Evolutionary conservation across 1,139 yeast genomes (phyloP).

Genomic region (Kurtzmaniella quercitrusa): DNA sequence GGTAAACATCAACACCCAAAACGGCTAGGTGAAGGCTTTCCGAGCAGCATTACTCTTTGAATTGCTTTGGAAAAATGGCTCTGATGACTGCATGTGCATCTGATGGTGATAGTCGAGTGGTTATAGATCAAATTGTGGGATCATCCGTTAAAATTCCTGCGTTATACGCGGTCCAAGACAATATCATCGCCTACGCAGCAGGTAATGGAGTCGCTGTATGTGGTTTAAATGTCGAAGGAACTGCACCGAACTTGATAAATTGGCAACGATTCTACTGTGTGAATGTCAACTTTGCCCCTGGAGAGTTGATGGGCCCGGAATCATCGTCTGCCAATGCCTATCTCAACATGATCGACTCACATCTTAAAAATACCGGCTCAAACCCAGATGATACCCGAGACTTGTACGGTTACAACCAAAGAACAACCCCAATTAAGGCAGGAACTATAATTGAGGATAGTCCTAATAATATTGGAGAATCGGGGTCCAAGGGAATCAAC

Average conservation of each 20-base stretch:
- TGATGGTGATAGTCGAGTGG: not conserved
- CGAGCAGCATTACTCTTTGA: no score
- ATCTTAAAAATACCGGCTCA: constrained; percentile 7
- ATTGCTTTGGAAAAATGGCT: no score
- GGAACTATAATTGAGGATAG: constrained; percentile 3
- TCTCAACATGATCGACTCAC: constrained; percentile 19
- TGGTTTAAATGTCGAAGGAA: constrained; percentile 15
- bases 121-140: constrained; percentile 23
- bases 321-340: constrained; percentile 27
- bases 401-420: constrained; percentile 27
- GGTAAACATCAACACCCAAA: not conserved
- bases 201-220: constrained; percentile 67
- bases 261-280: constrained; percentile 53
- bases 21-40: no score
- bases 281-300: constrained; percentile 17
- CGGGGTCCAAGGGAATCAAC: not conserved
- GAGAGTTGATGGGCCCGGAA: not conserved
- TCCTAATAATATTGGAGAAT: not conserved
- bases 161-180: constrained; percentile 37
- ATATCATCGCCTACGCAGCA: constrained; percentile 54
- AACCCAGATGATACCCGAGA: constrained; percentile 20
- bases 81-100: not conserved
- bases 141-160: constrained; percentile 26
- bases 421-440: constrained; percentile 22
- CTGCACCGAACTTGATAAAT: not conserved